Evolutionary conservation across 345 rosid species (phyloP).

Genomic region (Salix arbutifolia): DNA sequence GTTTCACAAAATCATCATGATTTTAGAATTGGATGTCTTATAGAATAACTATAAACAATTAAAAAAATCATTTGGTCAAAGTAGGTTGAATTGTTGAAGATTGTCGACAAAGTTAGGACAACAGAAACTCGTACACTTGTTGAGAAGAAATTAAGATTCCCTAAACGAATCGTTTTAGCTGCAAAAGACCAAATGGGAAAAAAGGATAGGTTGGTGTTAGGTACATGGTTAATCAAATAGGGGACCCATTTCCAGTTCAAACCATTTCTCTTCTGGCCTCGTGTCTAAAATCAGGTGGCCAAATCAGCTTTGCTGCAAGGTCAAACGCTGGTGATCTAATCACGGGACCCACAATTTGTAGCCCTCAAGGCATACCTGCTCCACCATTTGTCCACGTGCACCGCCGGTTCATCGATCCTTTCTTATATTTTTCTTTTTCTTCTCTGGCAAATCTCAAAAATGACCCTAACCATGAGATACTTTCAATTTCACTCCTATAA

Average conservation of each 20-base stretch:
- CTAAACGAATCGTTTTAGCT: background rate
- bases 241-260: background rate
- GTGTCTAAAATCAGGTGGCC: background rate
- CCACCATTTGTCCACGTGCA: background rate
- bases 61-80: background rate
- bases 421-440: background rate
- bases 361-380: background rate
- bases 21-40: background rate
- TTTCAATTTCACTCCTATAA: too few relatives aligned
- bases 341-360: background rate
- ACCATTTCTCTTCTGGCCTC: background rate
- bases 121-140: background rate
- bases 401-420: background rate
- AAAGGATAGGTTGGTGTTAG: background rate
- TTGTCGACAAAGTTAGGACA: background rate
- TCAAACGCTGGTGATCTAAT: background rate
- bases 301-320: background rate
- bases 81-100: background rate
- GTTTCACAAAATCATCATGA: background rate
- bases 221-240: background rate
- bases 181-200: background rate
- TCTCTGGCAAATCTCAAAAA: background rate
- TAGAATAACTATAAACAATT: too few relatives aligned
- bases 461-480: too few relatives aligned
- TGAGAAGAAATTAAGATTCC: background rate